phyloP scores from a whole-genome alignment of 345 rosid genomes.

The Citrus cavaleriei region DNA sequence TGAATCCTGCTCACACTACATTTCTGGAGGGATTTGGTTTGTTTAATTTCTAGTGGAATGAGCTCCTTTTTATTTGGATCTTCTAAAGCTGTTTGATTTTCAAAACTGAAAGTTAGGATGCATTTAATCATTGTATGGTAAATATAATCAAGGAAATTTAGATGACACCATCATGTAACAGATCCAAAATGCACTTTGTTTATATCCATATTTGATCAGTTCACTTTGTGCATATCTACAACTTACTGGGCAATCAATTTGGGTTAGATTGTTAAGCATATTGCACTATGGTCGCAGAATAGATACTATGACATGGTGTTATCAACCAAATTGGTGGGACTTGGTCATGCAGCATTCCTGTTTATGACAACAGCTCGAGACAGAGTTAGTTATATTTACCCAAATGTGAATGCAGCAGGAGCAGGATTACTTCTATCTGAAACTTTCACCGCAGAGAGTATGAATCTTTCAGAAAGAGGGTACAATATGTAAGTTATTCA shows the following conservation, averaged over 20 bases:
- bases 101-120: neutral
- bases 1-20: neutral
- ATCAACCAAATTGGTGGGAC: conserved; percentile 88
- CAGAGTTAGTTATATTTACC: conserved; percentile 81
- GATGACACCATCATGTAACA: too few species aligned
- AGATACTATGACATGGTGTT: conserved; percentile 94
- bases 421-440: conserved; percentile 79
- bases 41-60: neutral
- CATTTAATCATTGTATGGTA: neutral
- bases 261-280: neutral
- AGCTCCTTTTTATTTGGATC: neutral
- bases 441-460: conserved; percentile 59
- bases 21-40: neutral
- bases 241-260: conserved; percentile 7
- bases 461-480: conserved; percentile 76
- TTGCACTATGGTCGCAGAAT: conserved; percentile 37
- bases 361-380: conserved; percentile 87
- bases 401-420: conserved; percentile 93
- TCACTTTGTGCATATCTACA: neutral
- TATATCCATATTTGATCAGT: neutral
- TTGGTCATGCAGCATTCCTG: conserved; percentile 87
- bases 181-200: neutral
- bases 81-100: neutral
- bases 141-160: neutral
- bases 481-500: conserved; percentile 56